These are phyloP conservation scores for Leccinum pallidistipes DNA, from an alignment of 1,284 basidiomycete species.

Conservation along the genomic window DNA sequence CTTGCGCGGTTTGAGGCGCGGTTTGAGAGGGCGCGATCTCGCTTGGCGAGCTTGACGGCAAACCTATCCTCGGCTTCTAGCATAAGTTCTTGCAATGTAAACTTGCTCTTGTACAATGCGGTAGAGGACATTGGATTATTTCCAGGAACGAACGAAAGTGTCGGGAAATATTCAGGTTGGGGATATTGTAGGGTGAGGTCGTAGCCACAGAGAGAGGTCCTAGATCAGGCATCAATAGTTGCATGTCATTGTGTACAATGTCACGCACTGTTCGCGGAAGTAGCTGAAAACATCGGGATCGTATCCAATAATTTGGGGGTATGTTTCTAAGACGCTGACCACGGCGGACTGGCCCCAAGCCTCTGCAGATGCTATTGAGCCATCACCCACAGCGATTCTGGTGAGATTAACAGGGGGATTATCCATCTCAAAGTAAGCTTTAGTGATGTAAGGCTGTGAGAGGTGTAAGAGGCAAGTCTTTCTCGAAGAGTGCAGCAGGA, in stretches of 20 bases:
- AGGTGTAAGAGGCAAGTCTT: slow-evolving; percentile 2
- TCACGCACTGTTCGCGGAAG: slow-evolving; percentile 65
- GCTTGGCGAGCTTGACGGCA: slow-evolving; percentile 17
- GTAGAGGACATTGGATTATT: slow-evolving; percentile 27
- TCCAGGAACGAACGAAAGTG: slow-evolving; percentile 39
- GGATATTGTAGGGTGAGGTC: slow-evolving; percentile 72
- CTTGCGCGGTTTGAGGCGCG: slow-evolving; percentile 26
- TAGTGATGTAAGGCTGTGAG: slow-evolving; percentile 68
- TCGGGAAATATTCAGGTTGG: slow-evolving; percentile 55
- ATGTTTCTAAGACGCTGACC: slow-evolving; percentile 64
- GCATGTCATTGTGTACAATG: neutral
- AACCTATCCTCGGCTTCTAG: slow-evolving; percentile 25
- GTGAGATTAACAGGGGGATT: slow-evolving; percentile 69
- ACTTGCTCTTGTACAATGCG: slow-evolving; percentile 25
- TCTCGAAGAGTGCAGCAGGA: neutral
- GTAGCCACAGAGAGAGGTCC: slow-evolving; percentile 61
- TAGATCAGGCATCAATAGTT: slow-evolving; percentile 26
- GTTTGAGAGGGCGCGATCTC: slow-evolving; percentile 16
- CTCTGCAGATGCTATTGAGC: slow-evolving; percentile 48
- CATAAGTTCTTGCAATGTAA: slow-evolving; percentile 21
- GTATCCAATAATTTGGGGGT: slow-evolving; percentile 72
- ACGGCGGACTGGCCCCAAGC: slow-evolving; percentile 54
- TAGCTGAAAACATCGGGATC: slow-evolving; percentile 63
- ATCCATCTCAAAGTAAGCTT: slow-evolving; percentile 59
- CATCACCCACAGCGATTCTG: slow-evolving; percentile 71